Evolutionary conservation across 176 grass and related monocot genomes (phyloP).

Genomic region (Aegilops sharonensis): DNA sequence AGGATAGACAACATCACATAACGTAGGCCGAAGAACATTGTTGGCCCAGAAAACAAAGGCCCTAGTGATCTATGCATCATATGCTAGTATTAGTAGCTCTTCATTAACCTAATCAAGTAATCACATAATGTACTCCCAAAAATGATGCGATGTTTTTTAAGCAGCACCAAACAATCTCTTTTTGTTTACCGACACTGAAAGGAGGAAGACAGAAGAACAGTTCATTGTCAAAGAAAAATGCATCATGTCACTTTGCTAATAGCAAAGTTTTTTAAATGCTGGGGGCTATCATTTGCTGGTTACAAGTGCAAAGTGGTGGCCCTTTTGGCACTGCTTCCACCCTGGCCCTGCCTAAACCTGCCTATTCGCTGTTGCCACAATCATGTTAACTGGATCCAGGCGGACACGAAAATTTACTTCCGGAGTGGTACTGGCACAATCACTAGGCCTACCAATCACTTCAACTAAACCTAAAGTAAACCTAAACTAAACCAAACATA

Average conservation of each 20-base stretch:
- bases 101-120: background rate
- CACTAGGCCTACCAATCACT: too few relatives aligned
- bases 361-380: too few relatives aligned
- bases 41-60: constrained; percentile 35
- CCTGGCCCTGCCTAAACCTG: too few relatives aligned
- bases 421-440: too few relatives aligned
- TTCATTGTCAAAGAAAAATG: background rate
- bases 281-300: background rate
- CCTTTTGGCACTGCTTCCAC: too few relatives aligned
- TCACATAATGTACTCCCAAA: background rate
- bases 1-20: constrained; percentile 18
- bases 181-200: background rate
- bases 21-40: constrained; percentile 32
- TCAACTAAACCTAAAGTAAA: too few relatives aligned
- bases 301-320: too few relatives aligned
- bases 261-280: constrained; percentile 23
- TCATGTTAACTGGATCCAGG: too few relatives aligned
- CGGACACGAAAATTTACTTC: too few relatives aligned
- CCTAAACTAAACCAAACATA: too few relatives aligned
- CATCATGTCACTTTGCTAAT: constrained; percentile 14
- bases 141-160: background rate
- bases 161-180: background rate
- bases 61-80: constrained; percentile 26
- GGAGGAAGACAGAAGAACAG: background rate
- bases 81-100: background rate